Conservation (phyloP, 148 eudicot genomes). For the Diospyros lotus region DNA sequence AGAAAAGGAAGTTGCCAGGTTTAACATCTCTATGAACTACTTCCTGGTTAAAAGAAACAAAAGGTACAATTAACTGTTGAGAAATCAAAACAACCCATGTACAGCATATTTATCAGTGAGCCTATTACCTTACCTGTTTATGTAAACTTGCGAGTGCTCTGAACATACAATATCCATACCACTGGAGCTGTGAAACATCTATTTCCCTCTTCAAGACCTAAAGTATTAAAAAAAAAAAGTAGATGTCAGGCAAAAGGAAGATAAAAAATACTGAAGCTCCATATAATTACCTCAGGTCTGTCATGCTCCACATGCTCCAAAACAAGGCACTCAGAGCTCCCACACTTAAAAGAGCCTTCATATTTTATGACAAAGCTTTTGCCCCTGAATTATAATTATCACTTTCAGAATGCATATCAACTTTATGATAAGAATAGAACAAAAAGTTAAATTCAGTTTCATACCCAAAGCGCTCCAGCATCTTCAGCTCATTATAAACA, state of each 20-base stretch:
- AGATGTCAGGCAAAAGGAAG: conserved; percentile 5
- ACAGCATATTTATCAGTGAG: not conserved
- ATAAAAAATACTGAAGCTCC: not conserved
- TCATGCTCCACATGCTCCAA: conserved; percentile 89
- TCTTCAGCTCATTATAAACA: conserved; percentile 78
- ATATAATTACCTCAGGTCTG: conserved; percentile 71
- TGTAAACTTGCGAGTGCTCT: conserved; percentile 85
- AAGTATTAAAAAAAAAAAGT: conserved; percentile 7
- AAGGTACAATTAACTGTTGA: conserved; percentile 5
- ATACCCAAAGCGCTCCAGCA: conserved; percentile 95
- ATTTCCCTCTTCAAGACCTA: conserved; percentile 79
- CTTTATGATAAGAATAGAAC: not conserved
- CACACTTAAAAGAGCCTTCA: conserved; percentile 50
- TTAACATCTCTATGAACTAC: conserved; percentile 90
- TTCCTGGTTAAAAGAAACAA: conserved; percentile 43
- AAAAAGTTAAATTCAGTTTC: conserved; percentile 7
- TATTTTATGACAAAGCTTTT: conserved; percentile 71
- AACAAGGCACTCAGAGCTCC: conserved; percentile 74
- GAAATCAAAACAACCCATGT: conserved; percentile 4
- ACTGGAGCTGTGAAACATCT: conserved; percentile 56
- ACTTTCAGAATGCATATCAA: conserved; percentile 11
- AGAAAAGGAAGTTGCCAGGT: conserved; percentile 90
- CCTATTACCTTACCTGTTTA: conserved; percentile 55
- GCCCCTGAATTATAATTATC: conserved; percentile 50
- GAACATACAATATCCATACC: conserved; percentile 95